Evolutionary conservation across 2,329 filamentous ascomycete genomes (phyloP).

Genomic region (Aphanocladium album): DNA sequence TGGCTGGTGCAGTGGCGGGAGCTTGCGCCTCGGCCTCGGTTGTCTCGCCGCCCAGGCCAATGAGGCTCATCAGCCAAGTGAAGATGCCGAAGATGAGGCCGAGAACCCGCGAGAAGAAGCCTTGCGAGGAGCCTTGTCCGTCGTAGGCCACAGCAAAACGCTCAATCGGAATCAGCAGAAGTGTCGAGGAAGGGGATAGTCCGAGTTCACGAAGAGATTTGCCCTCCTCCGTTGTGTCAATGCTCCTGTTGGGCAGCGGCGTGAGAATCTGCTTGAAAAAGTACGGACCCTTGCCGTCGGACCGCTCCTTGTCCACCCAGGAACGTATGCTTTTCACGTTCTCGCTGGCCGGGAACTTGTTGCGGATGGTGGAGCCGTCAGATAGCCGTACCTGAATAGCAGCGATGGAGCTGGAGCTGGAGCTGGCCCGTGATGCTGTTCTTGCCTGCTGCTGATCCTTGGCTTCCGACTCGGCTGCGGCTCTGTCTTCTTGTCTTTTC

Average conservation of each 20-base stretch:
- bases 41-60: constrained; percentile 21
- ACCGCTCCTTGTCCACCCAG: constrained; percentile 67
- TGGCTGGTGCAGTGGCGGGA: neutral
- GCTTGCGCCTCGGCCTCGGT: neutral
- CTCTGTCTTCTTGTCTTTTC: constrained; percentile 28
- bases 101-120: constrained; percentile 26
- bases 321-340: constrained; percentile 65
- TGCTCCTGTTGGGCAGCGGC: constrained; percentile 67
- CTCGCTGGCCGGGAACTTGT: constrained; percentile 59
- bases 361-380: constrained; percentile 75
- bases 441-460: constrained; percentile 28
- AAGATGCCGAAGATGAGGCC: constrained; percentile 24
- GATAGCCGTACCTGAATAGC: constrained; percentile 76
- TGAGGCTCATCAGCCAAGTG: constrained; percentile 24
- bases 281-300: constrained; percentile 60
- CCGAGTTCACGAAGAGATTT: constrained; percentile 64
- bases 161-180: constrained; percentile 71
- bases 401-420: constrained; percentile 26
- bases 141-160: constrained; percentile 39
- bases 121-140: constrained; percentile 19
- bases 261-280: constrained; percentile 80
- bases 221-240: constrained; percentile 71
- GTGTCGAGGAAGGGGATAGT: constrained; percentile 71
- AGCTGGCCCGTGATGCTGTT: constrained; percentile 20
- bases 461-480: constrained; percentile 25